Base-by-base conservation (phyloP, 2,329 filamentous ascomycete genomes). In the Exophiala oligosperma region DNA sequence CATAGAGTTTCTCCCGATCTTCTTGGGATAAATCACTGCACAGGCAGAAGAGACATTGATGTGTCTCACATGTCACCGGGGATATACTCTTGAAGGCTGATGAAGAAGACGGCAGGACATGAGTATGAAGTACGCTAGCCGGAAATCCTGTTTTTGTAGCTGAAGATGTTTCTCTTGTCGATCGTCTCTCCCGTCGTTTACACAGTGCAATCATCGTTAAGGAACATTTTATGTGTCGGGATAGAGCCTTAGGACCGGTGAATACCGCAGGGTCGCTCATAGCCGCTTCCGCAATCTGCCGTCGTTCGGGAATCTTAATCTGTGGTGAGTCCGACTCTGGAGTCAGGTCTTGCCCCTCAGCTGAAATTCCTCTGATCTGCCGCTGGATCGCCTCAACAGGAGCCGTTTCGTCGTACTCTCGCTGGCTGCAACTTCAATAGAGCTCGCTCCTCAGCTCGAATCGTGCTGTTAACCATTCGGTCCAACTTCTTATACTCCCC, bases 241-340 rank as follows among this genome's bases (percentile, higher is more conserved):
- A 52, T n/a, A 52, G 28, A 28, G 35, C 40, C 28, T 44, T 52
- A 14, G n/a, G 21, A 41, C 11, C 37, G 49, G 28, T 43, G 26
- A 52, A 52, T 43, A 40, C n/a, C 14, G 37, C 49, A 11, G 37
- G 49, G 11, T 52, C 37, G 28, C 49, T 52, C 4, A 52, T 43
- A 14, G 49, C 49, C 35, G 49, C 49, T 43, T 52, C 24, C 21
- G 49, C 37, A 9, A 52, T 52, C 37, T 38, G 49, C 35, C 37
- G 49, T 52, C 37, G 23, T 52, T 52, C 23, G 17, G 49, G 37
- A 12, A 52, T 52, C 37, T 52, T 52, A 7, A 52, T 52, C 37
- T 29, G 26, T 14, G 28, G 8, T 11, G 46, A 17, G 8, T 14
- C 26, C 2, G 28, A 48, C 46, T 48, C 9, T 28, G 17, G 17